Percentiles rank a stretch among this genome's conserved stretches.
Evolutionary conservation across 2,329 filamentous ascomycete species (phyloP).

Genomic region (Penicillium brasilianum): DNA sequence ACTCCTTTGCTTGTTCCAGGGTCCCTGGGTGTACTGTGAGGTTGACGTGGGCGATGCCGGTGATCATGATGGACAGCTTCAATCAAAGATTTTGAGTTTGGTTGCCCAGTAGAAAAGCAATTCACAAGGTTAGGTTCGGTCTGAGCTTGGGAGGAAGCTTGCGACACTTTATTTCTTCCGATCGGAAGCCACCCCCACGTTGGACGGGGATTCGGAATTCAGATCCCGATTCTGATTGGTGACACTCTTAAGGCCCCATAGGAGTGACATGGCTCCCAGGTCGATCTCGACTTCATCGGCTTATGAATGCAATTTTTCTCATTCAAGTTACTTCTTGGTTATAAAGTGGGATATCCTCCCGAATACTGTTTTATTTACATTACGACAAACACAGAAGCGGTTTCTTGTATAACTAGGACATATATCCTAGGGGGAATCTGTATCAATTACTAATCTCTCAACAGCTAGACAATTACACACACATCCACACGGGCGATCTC

Average conservation of each 20-base stretch:
- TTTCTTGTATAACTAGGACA: background rate
- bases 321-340: background rate
- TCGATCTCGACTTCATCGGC: background rate
- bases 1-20: slow-evolving; percentile 57
- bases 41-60: slow-evolving; percentile 63
- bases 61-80: slow-evolving; percentile 50
- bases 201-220: slow-evolving; percentile 16
- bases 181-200: slow-evolving; percentile 13
- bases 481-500: slow-evolving; percentile 9
- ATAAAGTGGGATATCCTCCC: background rate
- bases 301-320: background rate
- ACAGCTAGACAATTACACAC: background rate
- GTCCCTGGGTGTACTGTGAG: slow-evolving; percentile 61
- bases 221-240: slow-evolving; percentile 25
- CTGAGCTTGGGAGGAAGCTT: background rate
- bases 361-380: background rate
- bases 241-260: background rate
- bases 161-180: slow-evolving; percentile 15
- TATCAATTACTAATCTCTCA: background rate
- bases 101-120: background rate
- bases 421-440: background rate
- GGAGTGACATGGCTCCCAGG: slow-evolving; percentile 1
- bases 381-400: background rate
- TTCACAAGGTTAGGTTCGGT: background rate
- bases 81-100: background rate